phyloP scores from a whole-genome alignment of 805 yeast genomes.

The Naumovozyma dairenensis region DNA sequence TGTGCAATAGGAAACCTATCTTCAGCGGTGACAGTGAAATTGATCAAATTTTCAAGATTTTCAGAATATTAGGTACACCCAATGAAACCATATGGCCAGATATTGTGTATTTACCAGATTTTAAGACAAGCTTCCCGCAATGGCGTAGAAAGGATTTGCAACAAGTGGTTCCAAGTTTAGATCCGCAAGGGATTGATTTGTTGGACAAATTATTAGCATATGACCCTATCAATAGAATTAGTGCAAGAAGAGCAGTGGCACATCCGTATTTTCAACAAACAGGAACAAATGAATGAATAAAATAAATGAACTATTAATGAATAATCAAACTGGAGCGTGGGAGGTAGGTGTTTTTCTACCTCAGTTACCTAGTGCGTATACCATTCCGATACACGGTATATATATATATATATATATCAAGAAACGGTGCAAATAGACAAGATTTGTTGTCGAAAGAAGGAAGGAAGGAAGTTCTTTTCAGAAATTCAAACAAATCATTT shows the following conservation, averaged over 20 bases:
- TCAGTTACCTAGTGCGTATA: no score
- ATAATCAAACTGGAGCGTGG: no score
- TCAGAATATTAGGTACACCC: constrained; percentile 93
- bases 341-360: no score
- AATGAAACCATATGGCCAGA: constrained; percentile 96
- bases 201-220: constrained; percentile 70
- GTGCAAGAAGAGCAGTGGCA: constrained; percentile 84
- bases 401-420: no score
- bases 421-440: no score
- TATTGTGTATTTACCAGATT: constrained; percentile 82
- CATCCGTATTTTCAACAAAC: constrained; percentile 56
- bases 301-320: no score
- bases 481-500: no score
- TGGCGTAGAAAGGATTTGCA: constrained; percentile 84
- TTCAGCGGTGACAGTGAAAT: constrained; percentile 96
- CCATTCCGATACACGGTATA: no score
- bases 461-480: no score
- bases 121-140: constrained; percentile 70
- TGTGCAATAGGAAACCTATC: constrained; percentile 95
- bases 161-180: constrained; percentile 69
- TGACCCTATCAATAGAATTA: constrained; percentile 88
- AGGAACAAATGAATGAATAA: no score
- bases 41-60: constrained; percentile 85
- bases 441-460: no score
- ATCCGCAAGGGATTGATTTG: constrained; percentile 74